These are phyloP conservation scores for Berberis vulgaris DNA, from an alignment of 164 flowering plant genomes.

Conservation along the genomic window DNA sequence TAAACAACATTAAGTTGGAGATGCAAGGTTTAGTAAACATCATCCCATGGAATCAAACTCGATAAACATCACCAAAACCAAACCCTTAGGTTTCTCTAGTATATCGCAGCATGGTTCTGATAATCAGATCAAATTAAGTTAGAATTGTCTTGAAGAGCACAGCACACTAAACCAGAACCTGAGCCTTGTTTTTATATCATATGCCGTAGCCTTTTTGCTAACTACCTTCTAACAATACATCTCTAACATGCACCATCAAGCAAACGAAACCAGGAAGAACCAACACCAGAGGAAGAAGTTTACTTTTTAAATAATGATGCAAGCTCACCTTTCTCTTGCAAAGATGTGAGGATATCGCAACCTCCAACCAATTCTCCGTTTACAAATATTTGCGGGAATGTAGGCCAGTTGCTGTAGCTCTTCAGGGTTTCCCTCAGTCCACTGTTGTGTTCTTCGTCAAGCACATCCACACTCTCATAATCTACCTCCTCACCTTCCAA, in stretches of 20 bases:
- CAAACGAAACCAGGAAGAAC: neutral
- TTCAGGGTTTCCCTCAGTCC: slow-evolving; percentile 84
- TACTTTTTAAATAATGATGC: slow-evolving; percentile 41
- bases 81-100: no score
- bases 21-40: no score
- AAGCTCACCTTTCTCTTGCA: slow-evolving; percentile 88
- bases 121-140: no score
- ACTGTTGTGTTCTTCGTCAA: slow-evolving; percentile 76
- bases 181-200: no score
- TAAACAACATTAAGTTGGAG: no score
- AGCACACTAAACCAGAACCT: no score
- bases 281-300: neutral
- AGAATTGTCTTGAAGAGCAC: no score
- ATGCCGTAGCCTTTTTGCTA: no score
- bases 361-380: slow-evolving; percentile 83
- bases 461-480: slow-evolving; percentile 81
- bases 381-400: slow-evolving; percentile 89
- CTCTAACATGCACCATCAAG: neutral
- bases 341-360: slow-evolving; percentile 76
- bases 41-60: no score
- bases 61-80: no score
- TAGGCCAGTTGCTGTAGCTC: slow-evolving; percentile 92
- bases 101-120: no score
- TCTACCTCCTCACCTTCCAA: slow-evolving; percentile 67
- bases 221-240: neutral